Conservation (phyloP, 768 basidiomycete species). For the Podaxis sp. region DNA sequence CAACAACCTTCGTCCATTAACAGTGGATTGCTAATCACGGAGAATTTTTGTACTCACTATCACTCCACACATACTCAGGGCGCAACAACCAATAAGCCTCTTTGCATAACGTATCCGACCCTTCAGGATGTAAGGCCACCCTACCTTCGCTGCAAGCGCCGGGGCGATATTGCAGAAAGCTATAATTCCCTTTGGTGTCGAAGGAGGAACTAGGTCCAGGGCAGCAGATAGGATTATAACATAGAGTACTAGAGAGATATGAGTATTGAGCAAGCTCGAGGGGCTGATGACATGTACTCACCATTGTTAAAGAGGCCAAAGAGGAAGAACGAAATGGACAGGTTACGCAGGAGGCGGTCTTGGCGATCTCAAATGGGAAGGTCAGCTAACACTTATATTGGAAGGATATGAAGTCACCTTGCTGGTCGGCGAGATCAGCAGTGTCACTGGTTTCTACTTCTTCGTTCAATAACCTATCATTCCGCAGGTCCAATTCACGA, state of each 20-base stretch:
- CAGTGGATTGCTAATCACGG: not conserved
- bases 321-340: constrained; percentile 76
- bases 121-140: constrained; percentile 88
- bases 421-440: not conserved
- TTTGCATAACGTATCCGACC: constrained; percentile 81
- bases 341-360: constrained; percentile 33
- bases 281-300: constrained; percentile 26
- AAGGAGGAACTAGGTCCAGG: constrained; percentile 87
- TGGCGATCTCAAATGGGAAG: constrained; percentile 25
- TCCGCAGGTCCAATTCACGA: constrained; percentile 5
- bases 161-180: constrained; percentile 95
- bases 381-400: not conserved
- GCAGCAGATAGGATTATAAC: constrained; percentile 97
- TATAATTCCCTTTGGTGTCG: constrained; percentile 93
- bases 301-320: constrained; percentile 95
- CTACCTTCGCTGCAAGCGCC: constrained; percentile 81
- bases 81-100: constrained; percentile 73
- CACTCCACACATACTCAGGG: constrained; percentile 81
- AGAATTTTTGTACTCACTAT: constrained; percentile 53
- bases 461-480: constrained; percentile 3
- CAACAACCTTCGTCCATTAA: constrained; percentile 59
- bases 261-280: constrained; percentile 2
- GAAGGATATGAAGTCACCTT: not conserved
- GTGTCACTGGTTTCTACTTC: constrained; percentile 4
- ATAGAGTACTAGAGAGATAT: constrained; percentile 66